These are phyloP conservation scores for Hordeum vulgare DNA, from an alignment of 176 grass and related monocot species.

Conservation along the genomic window MorexV3_pseudomolecules_assembly NC_058521.1:589518752-589519251, in stretches of 20 bases:
- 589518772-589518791: background rate
- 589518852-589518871: background rate
- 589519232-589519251: conserved; percentile 94
- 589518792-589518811: background rate
- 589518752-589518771: background rate
- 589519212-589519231: conserved; percentile 88
- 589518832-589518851: background rate
- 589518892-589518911: background rate
- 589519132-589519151: background rate
- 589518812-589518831: background rate
- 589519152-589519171: background rate
- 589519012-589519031: background rate
- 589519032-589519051: background rate
- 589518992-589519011: background rate
- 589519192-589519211: conserved; percentile 4
- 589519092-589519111: background rate
- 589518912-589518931: background rate
- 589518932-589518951: background rate
- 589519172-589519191: background rate
- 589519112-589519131: background rate
- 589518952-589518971: background rate
- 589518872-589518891: background rate
- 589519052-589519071: background rate
- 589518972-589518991: background rate
- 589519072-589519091: background rate